Percentiles rank a stretch among this genome's conserved stretches.
These are phyloP conservation scores for Leersia perrieri DNA, from an alignment of 176 grass and related monocot species.

Conservation along the genomic window DNA sequence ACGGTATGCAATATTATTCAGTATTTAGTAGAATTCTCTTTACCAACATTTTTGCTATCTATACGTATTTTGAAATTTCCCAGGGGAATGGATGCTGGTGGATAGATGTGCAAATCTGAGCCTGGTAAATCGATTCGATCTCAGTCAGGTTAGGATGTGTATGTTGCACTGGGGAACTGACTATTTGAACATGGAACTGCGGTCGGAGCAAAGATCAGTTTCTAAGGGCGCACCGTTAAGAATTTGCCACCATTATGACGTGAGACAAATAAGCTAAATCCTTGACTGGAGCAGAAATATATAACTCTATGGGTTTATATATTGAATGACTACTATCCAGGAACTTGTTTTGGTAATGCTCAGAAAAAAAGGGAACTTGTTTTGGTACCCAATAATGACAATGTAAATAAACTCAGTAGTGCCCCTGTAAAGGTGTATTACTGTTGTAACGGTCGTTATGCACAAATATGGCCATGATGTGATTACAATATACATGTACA, in stretches of 20 bases:
- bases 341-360: not conserved
- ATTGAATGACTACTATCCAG: not conserved
- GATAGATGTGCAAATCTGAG: conserved; percentile 68
- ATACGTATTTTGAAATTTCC: conserved; percentile 4
- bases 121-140: conserved; percentile 68
- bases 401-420: no score
- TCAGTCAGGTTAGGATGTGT: conserved; percentile 63
- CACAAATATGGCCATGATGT: no score
- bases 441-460: no score
- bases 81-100: conserved; percentile 87
- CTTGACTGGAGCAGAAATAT: not conserved
- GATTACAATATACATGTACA: no score
- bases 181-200: conserved; percentile 76
- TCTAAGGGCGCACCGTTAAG: conserved; percentile 60
- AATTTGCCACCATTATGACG: conserved; percentile 79
- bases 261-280: conserved; percentile 45
- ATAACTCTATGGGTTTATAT: not conserved
- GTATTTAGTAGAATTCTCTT: not conserved
- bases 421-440: no score
- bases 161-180: conserved; percentile 78
- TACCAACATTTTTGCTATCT: not conserved
- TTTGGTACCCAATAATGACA: no score
- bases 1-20: conserved; percentile 50
- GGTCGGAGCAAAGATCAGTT: conserved; percentile 82
- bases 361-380: no score